phyloP scores from a whole-genome alignment of 805 yeast genomes.

The Candida wancherniae region DNA sequence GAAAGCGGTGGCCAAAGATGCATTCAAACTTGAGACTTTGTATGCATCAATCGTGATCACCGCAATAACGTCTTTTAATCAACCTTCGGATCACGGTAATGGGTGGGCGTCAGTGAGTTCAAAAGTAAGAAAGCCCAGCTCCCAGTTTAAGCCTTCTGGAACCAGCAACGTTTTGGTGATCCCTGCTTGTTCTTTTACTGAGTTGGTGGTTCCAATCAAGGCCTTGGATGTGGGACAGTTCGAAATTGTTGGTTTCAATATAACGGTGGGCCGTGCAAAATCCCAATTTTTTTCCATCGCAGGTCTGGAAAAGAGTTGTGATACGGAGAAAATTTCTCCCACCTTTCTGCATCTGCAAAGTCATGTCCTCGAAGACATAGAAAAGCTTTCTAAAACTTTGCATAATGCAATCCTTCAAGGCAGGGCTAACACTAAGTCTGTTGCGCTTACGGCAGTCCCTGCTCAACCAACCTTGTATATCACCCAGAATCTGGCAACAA shows the following conservation, averaged over 20 bases:
- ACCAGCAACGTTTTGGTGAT: conserved; percentile 16
- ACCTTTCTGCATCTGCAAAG: background rate
- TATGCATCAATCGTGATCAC: conserved; percentile 1
- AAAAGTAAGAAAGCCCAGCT: background rate
- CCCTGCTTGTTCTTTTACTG: conserved; percentile 26
- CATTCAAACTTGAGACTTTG: conserved; percentile 25
- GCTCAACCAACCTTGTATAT: conserved; percentile 61
- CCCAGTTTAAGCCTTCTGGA: background rate
- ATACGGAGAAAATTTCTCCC: conserved; percentile 9
- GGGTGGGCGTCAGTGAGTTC: too few species aligned
- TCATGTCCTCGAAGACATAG: conserved; percentile 3
- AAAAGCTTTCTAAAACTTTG: conserved; percentile 23
- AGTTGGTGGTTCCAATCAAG: conserved; percentile 41
- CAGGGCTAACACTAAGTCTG: conserved; percentile 16
- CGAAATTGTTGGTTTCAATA: conserved; percentile 45
- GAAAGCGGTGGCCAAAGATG: conserved; percentile 31
- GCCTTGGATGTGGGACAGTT: conserved; percentile 49
- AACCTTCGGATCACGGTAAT: too few species aligned
- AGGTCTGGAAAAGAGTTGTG: conserved; percentile 22
- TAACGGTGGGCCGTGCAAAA: conserved; percentile 49
- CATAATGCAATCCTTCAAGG: conserved; percentile 15
- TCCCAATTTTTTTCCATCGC: conserved; percentile 42
- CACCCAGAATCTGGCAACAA: conserved; percentile 48
- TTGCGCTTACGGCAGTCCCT: conserved; percentile 32
- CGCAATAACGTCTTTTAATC: conserved; percentile 2